These are phyloP conservation scores for Globisporangium alternatum DNA, from an alignment of 352 stramenopile genomes.

Conservation along the genomic window DNA sequence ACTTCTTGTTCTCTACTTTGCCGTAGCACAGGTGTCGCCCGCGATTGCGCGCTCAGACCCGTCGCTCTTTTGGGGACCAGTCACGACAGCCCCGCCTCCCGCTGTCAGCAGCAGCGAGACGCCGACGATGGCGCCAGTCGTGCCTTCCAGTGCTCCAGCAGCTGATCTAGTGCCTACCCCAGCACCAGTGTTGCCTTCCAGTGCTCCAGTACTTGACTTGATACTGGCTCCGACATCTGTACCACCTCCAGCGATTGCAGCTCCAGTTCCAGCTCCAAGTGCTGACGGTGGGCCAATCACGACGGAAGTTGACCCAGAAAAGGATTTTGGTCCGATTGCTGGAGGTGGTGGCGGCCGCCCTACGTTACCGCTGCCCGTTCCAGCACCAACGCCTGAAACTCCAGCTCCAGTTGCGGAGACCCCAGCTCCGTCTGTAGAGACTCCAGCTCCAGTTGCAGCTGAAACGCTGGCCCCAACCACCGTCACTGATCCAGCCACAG, in stretches of 20 bases:
- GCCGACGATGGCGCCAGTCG: background rate
- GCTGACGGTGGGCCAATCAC: background rate
- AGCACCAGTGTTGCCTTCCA: constrained; percentile 1
- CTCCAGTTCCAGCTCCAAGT: background rate
- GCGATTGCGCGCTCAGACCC: constrained; percentile 5
- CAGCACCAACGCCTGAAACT: background rate
- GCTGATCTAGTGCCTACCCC: background rate
- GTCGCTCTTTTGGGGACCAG: constrained; percentile 4
- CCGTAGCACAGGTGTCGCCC: background rate
- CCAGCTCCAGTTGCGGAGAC: background rate
- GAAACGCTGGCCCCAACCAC: background rate
- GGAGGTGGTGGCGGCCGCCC: background rate
- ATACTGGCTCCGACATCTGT: background rate
- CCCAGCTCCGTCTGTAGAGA: background rate
- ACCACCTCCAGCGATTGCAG: background rate
- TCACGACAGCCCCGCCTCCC: background rate
- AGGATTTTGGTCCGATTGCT: background rate
- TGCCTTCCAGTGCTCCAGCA: background rate
- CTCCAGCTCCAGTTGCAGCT: background rate
- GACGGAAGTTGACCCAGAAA: background rate
- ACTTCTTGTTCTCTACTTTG: constrained; percentile 1
- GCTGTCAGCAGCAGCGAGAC: background rate
- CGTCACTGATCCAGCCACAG: background rate
- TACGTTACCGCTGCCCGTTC: background rate
- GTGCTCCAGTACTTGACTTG: background rate